Conservation (phyloP, 2,329 filamentous ascomycete species). For the Diatrype stigma region DNA sequence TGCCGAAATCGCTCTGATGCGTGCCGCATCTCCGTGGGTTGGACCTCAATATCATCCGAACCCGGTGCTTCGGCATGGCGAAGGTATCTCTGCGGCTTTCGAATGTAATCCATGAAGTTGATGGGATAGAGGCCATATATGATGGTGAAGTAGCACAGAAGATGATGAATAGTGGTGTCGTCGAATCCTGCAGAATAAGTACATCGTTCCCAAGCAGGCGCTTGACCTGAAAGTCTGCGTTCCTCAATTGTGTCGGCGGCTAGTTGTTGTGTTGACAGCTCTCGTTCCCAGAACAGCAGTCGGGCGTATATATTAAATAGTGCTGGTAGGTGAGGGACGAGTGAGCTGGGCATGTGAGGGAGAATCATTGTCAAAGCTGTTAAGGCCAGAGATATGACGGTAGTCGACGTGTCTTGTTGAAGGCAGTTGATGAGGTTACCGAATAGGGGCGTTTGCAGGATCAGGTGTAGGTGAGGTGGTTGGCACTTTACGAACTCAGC, state of each 20-base stretch:
- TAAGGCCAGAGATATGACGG: slow-evolving; percentile 69
- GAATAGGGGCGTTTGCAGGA: slow-evolving; percentile 69
- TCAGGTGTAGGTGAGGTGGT: slow-evolving; percentile 73
- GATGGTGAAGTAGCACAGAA: slow-evolving; percentile 74
- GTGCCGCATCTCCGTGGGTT: slow-evolving; percentile 71
- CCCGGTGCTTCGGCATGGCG: slow-evolving; percentile 67
- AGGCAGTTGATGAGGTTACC: slow-evolving; percentile 68
- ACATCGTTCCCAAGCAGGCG: slow-evolving; percentile 60
- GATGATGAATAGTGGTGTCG: slow-evolving; percentile 59
- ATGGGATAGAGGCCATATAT: slow-evolving; percentile 80
- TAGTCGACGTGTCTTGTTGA: slow-evolving; percentile 73
- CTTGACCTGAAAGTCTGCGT: slow-evolving; percentile 22
- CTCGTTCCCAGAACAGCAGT: slow-evolving; percentile 72
- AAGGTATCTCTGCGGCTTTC: slow-evolving; percentile 75
- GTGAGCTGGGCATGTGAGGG: slow-evolving; percentile 71
- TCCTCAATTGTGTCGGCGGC: slow-evolving; percentile 37
- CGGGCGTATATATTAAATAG: slow-evolving; percentile 80
- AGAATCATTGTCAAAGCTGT: slow-evolving; percentile 77
- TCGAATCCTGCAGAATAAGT: slow-evolving; percentile 59
- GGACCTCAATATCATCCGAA: slow-evolving; percentile 71
- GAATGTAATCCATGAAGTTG: slow-evolving; percentile 82
- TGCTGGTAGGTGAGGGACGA: slow-evolving; percentile 64
- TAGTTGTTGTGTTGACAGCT: slow-evolving; percentile 36
- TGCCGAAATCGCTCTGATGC: slow-evolving; percentile 71
- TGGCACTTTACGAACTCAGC: slow-evolving; percentile 70